Evolutionary conservation across 2,329 filamentous ascomycete species (phyloP).

Genomic region (Penicillium aurantiogriseum): DNA sequence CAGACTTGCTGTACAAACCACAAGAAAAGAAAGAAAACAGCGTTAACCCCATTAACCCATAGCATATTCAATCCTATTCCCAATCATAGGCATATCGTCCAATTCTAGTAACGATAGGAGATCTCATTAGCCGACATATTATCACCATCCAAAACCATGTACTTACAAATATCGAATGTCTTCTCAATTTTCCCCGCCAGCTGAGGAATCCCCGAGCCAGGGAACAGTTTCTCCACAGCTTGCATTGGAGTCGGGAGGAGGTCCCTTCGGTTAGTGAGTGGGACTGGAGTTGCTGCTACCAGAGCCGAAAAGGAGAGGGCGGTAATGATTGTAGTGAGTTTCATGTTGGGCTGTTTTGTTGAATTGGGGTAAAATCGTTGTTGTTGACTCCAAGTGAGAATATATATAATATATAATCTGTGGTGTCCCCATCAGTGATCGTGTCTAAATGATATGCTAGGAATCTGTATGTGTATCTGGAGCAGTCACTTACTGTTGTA

Average conservation of each 20-base stretch:
- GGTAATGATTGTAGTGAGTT: conserved; percentile 16
- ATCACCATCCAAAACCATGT: not conserved
- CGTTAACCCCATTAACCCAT: not conserved
- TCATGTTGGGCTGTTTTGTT: conserved; percentile 9
- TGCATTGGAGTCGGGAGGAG: conserved; percentile 14
- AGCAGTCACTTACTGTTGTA: not conserved
- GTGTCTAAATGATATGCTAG: too few species aligned
- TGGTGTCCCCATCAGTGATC: not conserved
- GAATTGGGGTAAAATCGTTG: not conserved
- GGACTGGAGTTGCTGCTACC: conserved; percentile 11
- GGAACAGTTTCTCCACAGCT: conserved; percentile 15
- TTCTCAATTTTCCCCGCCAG: conserved; percentile 12
- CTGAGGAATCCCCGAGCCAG: conserved; percentile 17
- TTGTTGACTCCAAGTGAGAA: not conserved
- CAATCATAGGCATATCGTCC: not conserved
- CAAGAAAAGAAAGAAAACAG: not conserved
- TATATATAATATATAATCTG: not conserved
- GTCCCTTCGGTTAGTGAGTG: not conserved
- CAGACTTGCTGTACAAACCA: not conserved
- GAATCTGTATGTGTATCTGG: not conserved
- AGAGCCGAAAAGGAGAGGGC: conserved; percentile 7
- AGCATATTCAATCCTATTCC: not conserved
- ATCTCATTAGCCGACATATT: not conserved
- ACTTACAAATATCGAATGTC: conserved; percentile 15
- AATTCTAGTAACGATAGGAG: not conserved